Evolutionary conservation across 441 rosid species (phyloP).

Genomic region (Euphorbia schlechtendalii): DNA sequence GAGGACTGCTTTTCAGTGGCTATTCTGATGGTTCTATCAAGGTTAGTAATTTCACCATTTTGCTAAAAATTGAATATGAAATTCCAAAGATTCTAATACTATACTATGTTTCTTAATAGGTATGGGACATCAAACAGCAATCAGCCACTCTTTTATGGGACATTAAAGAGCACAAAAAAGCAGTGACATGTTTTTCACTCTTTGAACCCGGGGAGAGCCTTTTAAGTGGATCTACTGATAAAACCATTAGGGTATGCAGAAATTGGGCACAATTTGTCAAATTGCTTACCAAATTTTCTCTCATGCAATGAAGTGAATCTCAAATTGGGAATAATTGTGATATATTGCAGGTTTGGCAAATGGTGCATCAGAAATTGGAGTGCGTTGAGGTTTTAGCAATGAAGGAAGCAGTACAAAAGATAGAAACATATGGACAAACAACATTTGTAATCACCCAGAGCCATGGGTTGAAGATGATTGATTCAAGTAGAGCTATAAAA

Average conservation of each 20-base stretch:
- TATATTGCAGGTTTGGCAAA: constrained; percentile 67
- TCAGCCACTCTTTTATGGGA: constrained; percentile 55
- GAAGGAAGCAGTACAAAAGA: constrained; percentile 55
- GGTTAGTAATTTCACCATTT: constrained; percentile 28
- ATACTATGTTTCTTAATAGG: constrained; percentile 32
- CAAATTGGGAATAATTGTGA: background rate
- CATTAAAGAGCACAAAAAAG: constrained; percentile 65
- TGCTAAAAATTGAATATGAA: background rate
- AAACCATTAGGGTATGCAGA: constrained; percentile 53
- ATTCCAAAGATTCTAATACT: background rate
- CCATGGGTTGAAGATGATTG: constrained; percentile 63
- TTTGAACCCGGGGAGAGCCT: constrained; percentile 69
- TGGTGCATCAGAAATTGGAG: constrained; percentile 53
- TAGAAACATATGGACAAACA: constrained; percentile 47
- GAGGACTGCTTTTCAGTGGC: constrained; percentile 83
- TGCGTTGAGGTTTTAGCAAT: constrained; percentile 58
- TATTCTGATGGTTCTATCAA: constrained; percentile 80
- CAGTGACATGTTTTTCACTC: constrained; percentile 77
- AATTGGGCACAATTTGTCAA: background rate
- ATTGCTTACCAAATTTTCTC: background rate
- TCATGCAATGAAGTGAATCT: background rate
- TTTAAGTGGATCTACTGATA: constrained; percentile 84
- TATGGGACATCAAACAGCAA: constrained; percentile 66
- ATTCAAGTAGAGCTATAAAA: constrained; percentile 50
- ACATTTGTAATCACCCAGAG: constrained; percentile 47